phyloP scores from a whole-genome alignment of 768 basidiomycete species.

The Auricularia sp. region DNA sequence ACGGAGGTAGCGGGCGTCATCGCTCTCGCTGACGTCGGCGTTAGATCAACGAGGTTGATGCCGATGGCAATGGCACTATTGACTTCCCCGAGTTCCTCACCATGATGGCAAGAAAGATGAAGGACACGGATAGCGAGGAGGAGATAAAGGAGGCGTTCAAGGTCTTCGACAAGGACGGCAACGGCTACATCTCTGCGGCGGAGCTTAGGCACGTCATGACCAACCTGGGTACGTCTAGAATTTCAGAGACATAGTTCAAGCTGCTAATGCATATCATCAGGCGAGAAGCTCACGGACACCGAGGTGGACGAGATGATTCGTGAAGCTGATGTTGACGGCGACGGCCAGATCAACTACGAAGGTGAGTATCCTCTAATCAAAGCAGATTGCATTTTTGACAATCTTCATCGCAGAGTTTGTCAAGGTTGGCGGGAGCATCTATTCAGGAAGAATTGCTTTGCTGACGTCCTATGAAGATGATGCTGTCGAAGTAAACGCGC shows the following conservation, averaged over 20 bases:
- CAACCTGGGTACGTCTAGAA: conserved; percentile 55
- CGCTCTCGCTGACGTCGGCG: neutral
- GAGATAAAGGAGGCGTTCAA: conserved; percentile 96
- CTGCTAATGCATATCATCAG: conserved; percentile 25
- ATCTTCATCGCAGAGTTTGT: conserved; percentile 50
- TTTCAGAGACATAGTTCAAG: neutral
- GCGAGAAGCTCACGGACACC: conserved; percentile 75
- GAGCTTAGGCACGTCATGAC: conserved; percentile 91
- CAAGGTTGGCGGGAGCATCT: conserved; percentile 34
- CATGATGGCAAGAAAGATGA: conserved; percentile 83
- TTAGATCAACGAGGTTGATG: conserved; percentile 79
- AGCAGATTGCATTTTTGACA: conserved; percentile 2
- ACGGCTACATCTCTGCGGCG: conserved; percentile 76
- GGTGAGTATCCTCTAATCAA: conserved; percentile 28
- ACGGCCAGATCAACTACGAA: conserved; percentile 87
- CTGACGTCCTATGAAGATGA: conserved; percentile 40
- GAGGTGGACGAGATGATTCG: conserved; percentile 97
- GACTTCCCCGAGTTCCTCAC: conserved; percentile 79
- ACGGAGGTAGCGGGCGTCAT: neutral
- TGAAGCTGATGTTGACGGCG: conserved; percentile 89
- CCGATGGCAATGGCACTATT: conserved; percentile 80
- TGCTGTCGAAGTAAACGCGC: conserved; percentile 50
- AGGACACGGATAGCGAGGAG: conserved; percentile 85
- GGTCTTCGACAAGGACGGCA: conserved; percentile 93
- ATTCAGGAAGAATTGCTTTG: conserved; percentile 3